A percentile compares a stretch with the other conserved stretches of the same genome.
Conservation (phyloP, 1,284 basidiomycete species). For the Ganoderma boninense region DNA sequence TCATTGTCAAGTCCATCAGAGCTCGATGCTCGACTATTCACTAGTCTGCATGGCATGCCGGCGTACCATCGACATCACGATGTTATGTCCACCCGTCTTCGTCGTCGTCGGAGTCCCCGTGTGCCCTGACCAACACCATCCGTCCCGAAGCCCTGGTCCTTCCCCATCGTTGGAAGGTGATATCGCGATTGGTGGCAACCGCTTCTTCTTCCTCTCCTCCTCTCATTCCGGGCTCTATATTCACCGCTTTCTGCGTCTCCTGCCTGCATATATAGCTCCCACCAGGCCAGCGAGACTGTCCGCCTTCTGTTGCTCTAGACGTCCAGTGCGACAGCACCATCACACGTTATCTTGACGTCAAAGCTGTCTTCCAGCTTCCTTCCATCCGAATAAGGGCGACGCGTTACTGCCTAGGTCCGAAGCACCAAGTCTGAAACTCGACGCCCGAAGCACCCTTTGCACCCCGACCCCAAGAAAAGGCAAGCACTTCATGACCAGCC, state of each 20-base stretch:
- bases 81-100: too few relatives aligned
- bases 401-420: not conserved
- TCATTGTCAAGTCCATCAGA: conserved; percentile 6
- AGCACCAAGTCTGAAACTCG: not conserved
- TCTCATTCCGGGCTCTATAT: not conserved
- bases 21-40: not conserved
- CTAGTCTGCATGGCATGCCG: not conserved
- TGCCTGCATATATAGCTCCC: not conserved
- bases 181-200: conserved; percentile 1
- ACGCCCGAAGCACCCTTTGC: not conserved
- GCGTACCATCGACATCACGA: conserved; percentile 4
- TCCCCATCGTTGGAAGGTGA: not conserved
- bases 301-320: not conserved
- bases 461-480: not conserved
- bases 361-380: not conserved
- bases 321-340: not conserved
- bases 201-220: not conserved
- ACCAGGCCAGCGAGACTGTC: not conserved
- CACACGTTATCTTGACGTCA: conserved; percentile 10
- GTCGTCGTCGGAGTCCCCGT: not conserved
- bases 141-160: not conserved
- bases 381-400: not conserved
- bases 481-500: conserved; percentile 14
- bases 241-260: not conserved
- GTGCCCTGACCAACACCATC: not conserved